Conservation (phyloP, 306 rosid genomes). For the Cyclanthera cordifolia region DNA sequence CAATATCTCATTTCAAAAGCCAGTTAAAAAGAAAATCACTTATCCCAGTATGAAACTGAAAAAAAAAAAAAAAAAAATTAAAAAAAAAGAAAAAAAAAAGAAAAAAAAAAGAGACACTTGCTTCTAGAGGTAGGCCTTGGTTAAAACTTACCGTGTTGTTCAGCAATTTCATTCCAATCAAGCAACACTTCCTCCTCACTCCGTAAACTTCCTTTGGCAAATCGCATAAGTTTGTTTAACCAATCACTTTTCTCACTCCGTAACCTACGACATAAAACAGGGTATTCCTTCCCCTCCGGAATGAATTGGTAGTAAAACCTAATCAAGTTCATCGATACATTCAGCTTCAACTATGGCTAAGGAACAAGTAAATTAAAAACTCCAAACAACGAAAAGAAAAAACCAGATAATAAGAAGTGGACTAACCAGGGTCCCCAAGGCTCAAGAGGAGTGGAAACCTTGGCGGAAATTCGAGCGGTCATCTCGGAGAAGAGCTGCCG, state of each 20-base stretch:
- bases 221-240: conserved; percentile 25
- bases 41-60: too few relatives aligned
- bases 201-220: conserved; percentile 23
- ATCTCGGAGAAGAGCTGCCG: conserved; percentile 52
- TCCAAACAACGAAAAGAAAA: background rate
- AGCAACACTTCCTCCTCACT: conserved; percentile 48
- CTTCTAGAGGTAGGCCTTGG: background rate
- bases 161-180: conserved; percentile 87
- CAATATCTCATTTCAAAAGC: background rate
- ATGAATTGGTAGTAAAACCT: conserved; percentile 87
- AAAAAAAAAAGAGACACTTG: too few relatives aligned
- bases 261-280: conserved; percentile 61
- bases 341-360: background rate
- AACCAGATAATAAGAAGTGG: conserved; percentile 9
- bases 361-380: background rate
- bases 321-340: conserved; percentile 11
- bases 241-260: conserved; percentile 26
- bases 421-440: conserved; percentile 91
- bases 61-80: too few relatives aligned
- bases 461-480: conserved; percentile 48
- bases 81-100: too few relatives aligned
- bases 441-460: conserved; percentile 77
- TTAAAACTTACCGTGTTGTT: conserved; percentile 41
- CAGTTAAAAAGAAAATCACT: background rate
- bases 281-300: conserved; percentile 87